Evolutionary conservation across 2,329 filamentous ascomycete species (phyloP).

Genomic region (Phaeosphaeria sp.): DNA sequence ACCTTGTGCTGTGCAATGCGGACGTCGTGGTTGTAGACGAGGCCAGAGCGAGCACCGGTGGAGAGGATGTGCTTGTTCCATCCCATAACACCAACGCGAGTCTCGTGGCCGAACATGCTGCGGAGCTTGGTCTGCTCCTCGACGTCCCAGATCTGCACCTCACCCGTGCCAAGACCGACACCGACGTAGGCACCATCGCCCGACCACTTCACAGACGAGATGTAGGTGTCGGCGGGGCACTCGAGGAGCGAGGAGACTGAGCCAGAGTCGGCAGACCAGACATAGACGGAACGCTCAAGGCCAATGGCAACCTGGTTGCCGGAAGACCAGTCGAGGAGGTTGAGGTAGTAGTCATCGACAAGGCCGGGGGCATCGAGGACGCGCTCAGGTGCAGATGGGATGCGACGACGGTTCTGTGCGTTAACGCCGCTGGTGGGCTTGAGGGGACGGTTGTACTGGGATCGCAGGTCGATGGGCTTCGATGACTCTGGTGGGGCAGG

Average conservation of each 20-base stretch:
- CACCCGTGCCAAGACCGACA: slow-evolving; percentile 91
- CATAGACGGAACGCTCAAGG: slow-evolving; percentile 94
- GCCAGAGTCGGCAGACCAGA: slow-evolving; percentile 96
- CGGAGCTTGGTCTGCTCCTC: slow-evolving; percentile 93
- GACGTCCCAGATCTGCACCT: slow-evolving; percentile 99
- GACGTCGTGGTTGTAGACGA: slow-evolving; percentile 98
- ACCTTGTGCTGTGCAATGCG: slow-evolving; percentile 98
- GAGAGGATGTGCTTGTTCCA: slow-evolving; percentile 99
- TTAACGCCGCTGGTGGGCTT: slow-evolving; percentile 76
- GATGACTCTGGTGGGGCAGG: slow-evolving; percentile 97
- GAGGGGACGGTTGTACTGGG: slow-evolving; percentile 96
- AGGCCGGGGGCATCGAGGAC: slow-evolving; percentile 95
- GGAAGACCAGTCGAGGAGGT: slow-evolving; percentile 97
- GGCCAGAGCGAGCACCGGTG: slow-evolving; percentile 89
- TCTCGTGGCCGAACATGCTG: slow-evolving; percentile 98
- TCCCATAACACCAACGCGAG: slow-evolving; percentile 93
- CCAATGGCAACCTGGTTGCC: slow-evolving; percentile 98
- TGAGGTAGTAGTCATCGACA: slow-evolving; percentile 98
- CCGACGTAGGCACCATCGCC: slow-evolving; percentile 95
- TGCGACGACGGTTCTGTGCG: slow-evolving; percentile 87
- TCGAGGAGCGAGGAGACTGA: slow-evolving; percentile 88
- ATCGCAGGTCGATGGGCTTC: slow-evolving; percentile 95
- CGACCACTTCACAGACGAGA: slow-evolving; percentile 99
- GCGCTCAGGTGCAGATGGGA: slow-evolving; percentile 92
- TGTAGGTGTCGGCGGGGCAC: slow-evolving; percentile 87